Conservation (phyloP, 331 rosid species). For the Telfairia occidentalis region DNA sequence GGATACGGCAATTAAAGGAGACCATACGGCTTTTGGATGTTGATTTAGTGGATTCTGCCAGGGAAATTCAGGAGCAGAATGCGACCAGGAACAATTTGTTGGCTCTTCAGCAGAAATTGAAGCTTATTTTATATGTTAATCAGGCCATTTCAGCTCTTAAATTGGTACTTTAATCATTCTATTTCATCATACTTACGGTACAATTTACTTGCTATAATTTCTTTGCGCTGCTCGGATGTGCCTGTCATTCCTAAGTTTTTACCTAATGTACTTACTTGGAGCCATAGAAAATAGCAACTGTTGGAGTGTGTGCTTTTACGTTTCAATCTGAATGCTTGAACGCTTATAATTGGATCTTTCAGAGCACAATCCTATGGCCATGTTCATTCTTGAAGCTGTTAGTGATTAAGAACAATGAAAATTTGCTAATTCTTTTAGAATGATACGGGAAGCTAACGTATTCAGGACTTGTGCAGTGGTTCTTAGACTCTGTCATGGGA, state of each 20-base stretch:
- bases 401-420: background rate
- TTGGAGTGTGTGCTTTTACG: background rate
- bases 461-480: background rate
- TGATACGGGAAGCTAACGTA: background rate
- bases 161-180: constrained; percentile 38
- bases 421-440: background rate
- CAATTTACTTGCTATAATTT: background rate
- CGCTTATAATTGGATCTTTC: background rate
- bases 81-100: constrained; percentile 59
- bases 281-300: background rate
- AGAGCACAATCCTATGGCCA: background rate
- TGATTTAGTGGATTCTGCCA: constrained; percentile 78
- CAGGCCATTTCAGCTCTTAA: constrained; percentile 92
- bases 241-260: background rate
- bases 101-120: constrained; percentile 74
- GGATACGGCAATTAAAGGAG: constrained; percentile 72
- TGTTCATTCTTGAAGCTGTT: background rate
- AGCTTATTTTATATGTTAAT: constrained; percentile 80
- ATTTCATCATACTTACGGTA: background rate
- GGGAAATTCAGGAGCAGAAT: constrained; percentile 77
- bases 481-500: background rate
- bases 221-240: background rate
- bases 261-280: background rate
- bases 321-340: background rate
- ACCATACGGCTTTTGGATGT: constrained; percentile 69